These are phyloP conservation scores for Malus hybrid DNA, from an alignment of 331 rosid genomes.

Conservation along the genomic window DNA sequence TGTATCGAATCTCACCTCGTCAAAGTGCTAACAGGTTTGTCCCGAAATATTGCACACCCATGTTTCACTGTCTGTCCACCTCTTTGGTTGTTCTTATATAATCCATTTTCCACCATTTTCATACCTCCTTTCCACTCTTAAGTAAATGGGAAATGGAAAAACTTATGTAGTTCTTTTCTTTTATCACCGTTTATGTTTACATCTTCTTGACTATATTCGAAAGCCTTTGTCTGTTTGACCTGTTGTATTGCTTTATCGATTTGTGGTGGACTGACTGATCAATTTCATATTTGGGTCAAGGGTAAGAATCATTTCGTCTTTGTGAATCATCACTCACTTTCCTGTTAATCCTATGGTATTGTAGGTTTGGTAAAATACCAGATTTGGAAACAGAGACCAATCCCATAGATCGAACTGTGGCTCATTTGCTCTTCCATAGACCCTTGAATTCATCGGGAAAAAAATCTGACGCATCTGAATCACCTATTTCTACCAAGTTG, in stretches of 20 bases:
- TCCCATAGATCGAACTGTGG: conserved; percentile 81
- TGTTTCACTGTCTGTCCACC: no score
- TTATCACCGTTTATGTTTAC: no score
- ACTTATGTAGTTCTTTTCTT: background rate
- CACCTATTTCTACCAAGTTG: conserved; percentile 36
- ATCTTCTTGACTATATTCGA: background rate
- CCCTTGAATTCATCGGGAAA: conserved; percentile 48
- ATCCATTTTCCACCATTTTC: no score
- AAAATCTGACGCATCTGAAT: conserved; percentile 38
- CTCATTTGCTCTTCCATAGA: conserved; percentile 83
- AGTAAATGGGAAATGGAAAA: background rate
- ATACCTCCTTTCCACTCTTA: no score
- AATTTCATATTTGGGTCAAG: background rate
- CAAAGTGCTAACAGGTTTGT: no score
- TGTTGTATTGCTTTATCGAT: background rate
- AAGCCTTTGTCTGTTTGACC: background rate
- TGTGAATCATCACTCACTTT: background rate
- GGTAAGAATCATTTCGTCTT: background rate
- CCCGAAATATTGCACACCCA: no score
- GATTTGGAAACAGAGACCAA: conserved; percentile 79
- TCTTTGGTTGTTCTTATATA: no score
- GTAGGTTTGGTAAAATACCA: conserved; percentile 41
- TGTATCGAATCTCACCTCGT: no score
- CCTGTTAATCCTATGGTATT: conserved; percentile 17
- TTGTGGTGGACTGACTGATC: background rate